Percentiles rank a stretch among this genome's conserved stretches.
phyloP scores from a whole-genome alignment of 768 basidiomycete genomes.

The Fomitopsis serialis region DNA sequence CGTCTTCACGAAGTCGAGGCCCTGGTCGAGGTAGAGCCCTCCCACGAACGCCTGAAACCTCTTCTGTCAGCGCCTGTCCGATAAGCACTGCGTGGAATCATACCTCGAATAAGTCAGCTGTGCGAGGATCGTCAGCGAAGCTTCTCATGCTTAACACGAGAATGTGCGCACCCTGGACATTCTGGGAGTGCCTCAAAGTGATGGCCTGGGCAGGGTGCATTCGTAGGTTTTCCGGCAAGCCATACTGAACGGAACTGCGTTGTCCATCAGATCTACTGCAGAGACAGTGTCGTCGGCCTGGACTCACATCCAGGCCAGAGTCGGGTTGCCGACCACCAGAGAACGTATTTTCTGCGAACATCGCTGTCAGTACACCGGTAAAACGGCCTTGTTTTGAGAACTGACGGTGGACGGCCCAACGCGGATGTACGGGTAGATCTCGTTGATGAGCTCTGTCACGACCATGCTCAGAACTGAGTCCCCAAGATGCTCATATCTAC shows the following conservation, averaged over 20 bases:
- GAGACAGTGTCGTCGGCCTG: neutral
- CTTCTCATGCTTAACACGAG: too few relatives aligned
- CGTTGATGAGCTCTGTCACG: slow-evolving; percentile 58
- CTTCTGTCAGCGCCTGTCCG: neutral
- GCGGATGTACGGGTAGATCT: slow-evolving; percentile 61
- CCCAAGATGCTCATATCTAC: slow-evolving; percentile 71
- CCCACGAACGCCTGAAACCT: slow-evolving; percentile 63
- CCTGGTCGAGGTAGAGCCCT: slow-evolving; percentile 70
- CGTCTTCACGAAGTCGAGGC: slow-evolving; percentile 43
- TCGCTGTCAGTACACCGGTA: neutral
- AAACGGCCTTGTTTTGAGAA: neutral
- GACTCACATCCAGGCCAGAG: slow-evolving; percentile 65
- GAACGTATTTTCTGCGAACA: slow-evolving; percentile 69
- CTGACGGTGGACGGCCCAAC: slow-evolving; percentile 77
- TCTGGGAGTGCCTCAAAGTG: slow-evolving; percentile 58
- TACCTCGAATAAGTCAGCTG: slow-evolving; percentile 81
- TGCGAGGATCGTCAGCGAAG: slow-evolving; percentile 6
- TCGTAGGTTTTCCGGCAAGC: slow-evolving; percentile 53
- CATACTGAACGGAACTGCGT: slow-evolving; percentile 57
- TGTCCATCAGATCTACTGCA: neutral
- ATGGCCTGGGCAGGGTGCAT: slow-evolving; percentile 72
- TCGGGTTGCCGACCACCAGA: slow-evolving; percentile 68
- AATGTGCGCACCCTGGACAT: slow-evolving; percentile 59
- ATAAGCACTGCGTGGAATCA: slow-evolving; percentile 6
- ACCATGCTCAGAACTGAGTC: slow-evolving; percentile 67